phyloP scores from a whole-genome alignment of 768 basidiomycete genomes.

The Steccherinum ochraceum region DNA sequence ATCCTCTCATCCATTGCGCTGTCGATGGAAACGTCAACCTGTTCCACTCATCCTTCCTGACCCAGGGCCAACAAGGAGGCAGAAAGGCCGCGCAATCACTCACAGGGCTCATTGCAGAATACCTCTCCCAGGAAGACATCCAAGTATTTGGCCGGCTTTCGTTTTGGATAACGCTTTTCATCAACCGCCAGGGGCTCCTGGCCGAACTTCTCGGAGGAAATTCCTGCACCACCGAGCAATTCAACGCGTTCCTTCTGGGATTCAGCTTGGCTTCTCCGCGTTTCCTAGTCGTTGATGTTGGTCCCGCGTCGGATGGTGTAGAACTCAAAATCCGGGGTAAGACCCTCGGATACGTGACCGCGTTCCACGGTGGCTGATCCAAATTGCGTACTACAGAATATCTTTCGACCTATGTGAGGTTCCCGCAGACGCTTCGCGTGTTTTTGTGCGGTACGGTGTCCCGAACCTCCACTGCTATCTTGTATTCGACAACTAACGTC shows the following conservation, averaged over 20 bases:
- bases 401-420: conserved; percentile 60
- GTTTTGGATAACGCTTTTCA: conserved; percentile 71
- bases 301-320: conserved; percentile 51
- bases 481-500: background rate
- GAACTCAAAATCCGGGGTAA: conserved; percentile 70
- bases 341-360: conserved; percentile 3
- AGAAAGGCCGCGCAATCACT: conserved; percentile 52
- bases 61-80: conserved; percentile 62
- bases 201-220: conserved; percentile 44
- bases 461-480: background rate
- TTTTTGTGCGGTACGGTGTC: conserved; percentile 58
- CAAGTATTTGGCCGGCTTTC: conserved; percentile 59
- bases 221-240: conserved; percentile 57
- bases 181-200: conserved; percentile 53
- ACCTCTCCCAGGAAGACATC: conserved; percentile 56
- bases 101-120: conserved; percentile 63
- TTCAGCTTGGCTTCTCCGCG: conserved; percentile 72
- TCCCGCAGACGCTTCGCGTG: conserved; percentile 68
- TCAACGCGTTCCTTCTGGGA: conserved; percentile 54
- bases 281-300: conserved; percentile 66
- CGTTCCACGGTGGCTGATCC: background rate
- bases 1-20: conserved; percentile 66
- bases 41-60: conserved; percentile 53
- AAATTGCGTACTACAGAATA: conserved; percentile 40
- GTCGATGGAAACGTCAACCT: conserved; percentile 69